These are phyloP conservation scores for Aspergillus ruber DNA, from an alignment of 2,329 filamentous ascomycete species.

Conservation along the genomic window DNA sequence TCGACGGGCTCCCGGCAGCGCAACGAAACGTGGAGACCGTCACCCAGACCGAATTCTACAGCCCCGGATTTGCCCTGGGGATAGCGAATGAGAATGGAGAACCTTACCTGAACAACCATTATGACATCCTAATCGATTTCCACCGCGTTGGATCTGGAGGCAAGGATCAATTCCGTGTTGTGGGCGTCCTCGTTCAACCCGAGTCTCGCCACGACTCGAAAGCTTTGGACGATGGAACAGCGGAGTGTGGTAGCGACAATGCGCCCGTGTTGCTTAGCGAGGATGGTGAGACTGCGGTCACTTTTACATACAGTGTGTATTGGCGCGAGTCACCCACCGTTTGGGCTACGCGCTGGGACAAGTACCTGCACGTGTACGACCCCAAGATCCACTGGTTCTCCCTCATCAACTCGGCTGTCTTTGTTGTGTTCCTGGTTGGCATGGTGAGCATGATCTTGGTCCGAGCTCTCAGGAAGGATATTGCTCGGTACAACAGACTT, in stretches of 20 bases:
- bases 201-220: conserved; percentile 59
- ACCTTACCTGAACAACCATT: conserved; percentile 81
- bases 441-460: conserved; percentile 91
- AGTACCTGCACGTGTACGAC: conserved; percentile 94
- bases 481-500: conserved; percentile 90
- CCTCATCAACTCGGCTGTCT: conserved; percentile 89
- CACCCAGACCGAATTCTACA: conserved; percentile 76
- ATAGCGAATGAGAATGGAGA: conserved; percentile 46
- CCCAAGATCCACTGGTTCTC: conserved; percentile 99
- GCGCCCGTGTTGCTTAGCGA: conserved; percentile 60
- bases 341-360: conserved; percentile 98
- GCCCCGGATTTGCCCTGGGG: conserved; percentile 81
- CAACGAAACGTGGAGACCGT: conserved; percentile 72
- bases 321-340: conserved; percentile 79
- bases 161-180: conserved; percentile 69
- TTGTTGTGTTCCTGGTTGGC: conserved; percentile 83
- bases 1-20: conserved; percentile 88
- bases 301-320: conserved; percentile 87
- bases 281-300: conserved; percentile 58
- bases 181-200: conserved; percentile 84
- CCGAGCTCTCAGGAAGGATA: conserved; percentile 85
- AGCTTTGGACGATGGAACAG: conserved; percentile 44
- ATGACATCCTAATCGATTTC: conserved; percentile 89
- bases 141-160: conserved; percentile 60
- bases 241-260: conserved; percentile 58